These are phyloP conservation scores for Wickerhamiella bombiphila DNA, from an alignment of 805 yeast genomes.

Conservation along the genomic window DNA sequence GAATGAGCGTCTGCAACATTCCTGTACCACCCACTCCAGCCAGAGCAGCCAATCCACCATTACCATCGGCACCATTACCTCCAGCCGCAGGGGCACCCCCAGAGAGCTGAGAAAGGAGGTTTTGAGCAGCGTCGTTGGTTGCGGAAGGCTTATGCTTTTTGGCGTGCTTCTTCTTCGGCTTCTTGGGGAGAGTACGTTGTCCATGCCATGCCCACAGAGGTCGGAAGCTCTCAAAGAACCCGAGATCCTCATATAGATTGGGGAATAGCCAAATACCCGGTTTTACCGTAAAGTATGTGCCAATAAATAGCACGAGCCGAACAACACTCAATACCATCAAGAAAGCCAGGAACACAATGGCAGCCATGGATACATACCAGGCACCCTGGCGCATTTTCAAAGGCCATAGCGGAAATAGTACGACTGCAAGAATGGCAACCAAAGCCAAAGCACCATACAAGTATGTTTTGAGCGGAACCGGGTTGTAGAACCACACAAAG, in stretches of 20 bases:
- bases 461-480: conserved; percentile 51
- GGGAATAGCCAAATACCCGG: conserved; percentile 95
- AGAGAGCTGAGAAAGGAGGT: not conserved
- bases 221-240: conserved; percentile 77
- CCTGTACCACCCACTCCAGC: conserved; percentile 3
- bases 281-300: conserved; percentile 42
- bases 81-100: conserved; percentile 3
- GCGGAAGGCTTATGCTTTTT: conserved; percentile 11
- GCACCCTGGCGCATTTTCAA: conserved; percentile 73
- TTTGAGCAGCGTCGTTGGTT: not conserved
- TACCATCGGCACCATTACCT: conserved; percentile 1
- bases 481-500: conserved; percentile 70
- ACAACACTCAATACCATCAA: conserved; percentile 70
- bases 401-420: conserved; percentile 94
- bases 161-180: conserved; percentile 15
- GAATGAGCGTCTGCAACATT: conserved; percentile 8
- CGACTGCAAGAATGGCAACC: conserved; percentile 46
- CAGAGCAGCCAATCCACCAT: not conserved
- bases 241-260: conserved; percentile 87
- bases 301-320: conserved; percentile 52
- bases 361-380: conserved; percentile 73
- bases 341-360: conserved; percentile 55
- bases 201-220: conserved; percentile 83
- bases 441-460: conserved; percentile 33
- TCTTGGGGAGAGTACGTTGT: conserved; percentile 19